Base-by-base conservation (phyloP, 768 basidiomycete species). In the Sarcomyxa edulis region DNA sequence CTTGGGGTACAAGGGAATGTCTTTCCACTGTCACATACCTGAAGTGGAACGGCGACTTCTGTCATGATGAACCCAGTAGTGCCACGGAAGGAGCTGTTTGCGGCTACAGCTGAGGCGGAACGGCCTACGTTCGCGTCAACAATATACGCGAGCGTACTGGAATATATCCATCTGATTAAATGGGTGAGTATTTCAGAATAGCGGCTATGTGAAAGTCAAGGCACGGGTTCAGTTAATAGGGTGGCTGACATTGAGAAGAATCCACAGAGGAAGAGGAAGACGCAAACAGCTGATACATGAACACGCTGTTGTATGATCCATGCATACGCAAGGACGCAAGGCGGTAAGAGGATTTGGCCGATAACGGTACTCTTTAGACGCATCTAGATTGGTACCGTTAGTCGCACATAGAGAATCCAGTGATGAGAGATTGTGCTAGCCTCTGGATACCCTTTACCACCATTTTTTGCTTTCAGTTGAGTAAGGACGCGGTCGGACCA, bases 51-150 rank as follows among this genome's bases (percentile, higher is more conserved):
- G 1, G 83, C 83, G 5, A 84, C 64, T 56, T 92, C 84, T 1
- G 76, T 76, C 1, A 78, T 75, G 12, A 84, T 51, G 54, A 84
- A 84, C 3, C 82, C 89, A 11, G 71, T 60, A 3, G 71, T 30
- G 0, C 91, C 88, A 34, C 91, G 74, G 56, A 84, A 84, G 21
- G 72, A 73, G 40, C 83, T 85, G 56, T 94, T 94, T 20, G 72
- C 62, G 0, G 90, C 88, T 6, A 78, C 74, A 1, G 85, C 88
- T 3, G 76, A 76, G 4, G 83, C 78, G 2, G 86, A 86, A 20
- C 85, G 74, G 7, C 91, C 92, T 5, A 69, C 66, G 54, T 94
- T 96, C 4, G 88, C 78, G 49, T 96, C 91, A 11, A 93, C 88
- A 23, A 93, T 68, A 49, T 92, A 94, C 0, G 91, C 84, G 21